Evolutionary conservation across 2,329 filamentous ascomycete genomes (phyloP).

Genomic region (Scopulariopsis brevicaulis): DNA sequence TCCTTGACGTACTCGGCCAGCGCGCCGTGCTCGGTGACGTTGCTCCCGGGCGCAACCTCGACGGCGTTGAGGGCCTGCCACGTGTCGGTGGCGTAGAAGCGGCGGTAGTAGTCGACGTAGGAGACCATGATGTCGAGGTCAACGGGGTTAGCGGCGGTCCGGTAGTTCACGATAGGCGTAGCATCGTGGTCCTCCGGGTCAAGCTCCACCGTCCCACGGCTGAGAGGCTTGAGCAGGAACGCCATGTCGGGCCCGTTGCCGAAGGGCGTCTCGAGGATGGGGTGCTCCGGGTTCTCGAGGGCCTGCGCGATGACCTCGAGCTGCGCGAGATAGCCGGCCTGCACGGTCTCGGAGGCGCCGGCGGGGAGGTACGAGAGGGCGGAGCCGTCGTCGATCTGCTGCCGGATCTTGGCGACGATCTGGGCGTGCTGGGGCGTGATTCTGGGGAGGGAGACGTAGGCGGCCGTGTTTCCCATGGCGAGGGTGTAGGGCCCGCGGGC

Average conservation of each 20-base stretch:
- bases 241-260: constrained; percentile 9
- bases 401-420: constrained; percentile 9
- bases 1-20: constrained; percentile 13
- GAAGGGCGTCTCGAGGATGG: constrained; percentile 19
- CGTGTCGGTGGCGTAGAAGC: constrained; percentile 14
- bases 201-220: constrained; percentile 19
- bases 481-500: constrained; percentile 23
- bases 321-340: constrained; percentile 14
- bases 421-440: constrained; percentile 11
- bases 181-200: constrained; percentile 11
- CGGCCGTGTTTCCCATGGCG: constrained; percentile 17
- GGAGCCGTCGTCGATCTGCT: constrained; percentile 12
- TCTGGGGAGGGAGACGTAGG: constrained; percentile 16
- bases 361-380: constrained; percentile 10
- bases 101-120: constrained; percentile 17
- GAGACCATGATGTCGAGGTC: constrained; percentile 21
- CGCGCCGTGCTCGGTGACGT: constrained; percentile 9
- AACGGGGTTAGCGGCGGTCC: constrained; percentile 20
- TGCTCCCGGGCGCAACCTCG: constrained; percentile 16
- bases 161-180: constrained; percentile 20
- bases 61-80: constrained; percentile 15
- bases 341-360: constrained; percentile 10
- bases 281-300: constrained; percentile 16
- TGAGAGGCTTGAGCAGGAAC: constrained; percentile 20
- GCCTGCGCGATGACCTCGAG: constrained; percentile 13